A percentile compares a stretch with the other conserved stretches of the same genome.
Evolutionary conservation across 139 green algal species (phyloP).

Genomic region (Coccomyxa sp.): DNA sequence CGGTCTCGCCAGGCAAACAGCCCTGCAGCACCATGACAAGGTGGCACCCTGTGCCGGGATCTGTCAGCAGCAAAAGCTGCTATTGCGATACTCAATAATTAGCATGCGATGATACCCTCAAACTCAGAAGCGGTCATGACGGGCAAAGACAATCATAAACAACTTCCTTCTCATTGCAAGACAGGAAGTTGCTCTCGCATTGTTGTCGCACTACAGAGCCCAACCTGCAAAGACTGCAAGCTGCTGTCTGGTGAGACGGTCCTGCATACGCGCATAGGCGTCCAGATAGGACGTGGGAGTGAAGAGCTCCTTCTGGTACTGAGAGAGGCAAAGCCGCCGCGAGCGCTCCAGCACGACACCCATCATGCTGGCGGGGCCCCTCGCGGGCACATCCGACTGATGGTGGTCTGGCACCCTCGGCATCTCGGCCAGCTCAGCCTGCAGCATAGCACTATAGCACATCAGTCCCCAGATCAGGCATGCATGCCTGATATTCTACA

Average conservation of each 20-base stretch:
- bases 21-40: constrained; percentile 10
- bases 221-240: constrained; percentile 53
- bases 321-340: constrained; percentile 62
- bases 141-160: no score
- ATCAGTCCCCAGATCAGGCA: neutral
- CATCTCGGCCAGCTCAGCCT: constrained; percentile 16
- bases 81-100: no score
- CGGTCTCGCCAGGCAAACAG: constrained; percentile 74
- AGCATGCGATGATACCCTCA: no score
- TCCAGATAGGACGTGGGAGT: constrained; percentile 22
- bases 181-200: neutral
- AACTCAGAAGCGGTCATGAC: no score
- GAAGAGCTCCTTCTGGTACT: constrained; percentile 70
- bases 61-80: no score
- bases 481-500: neutral
- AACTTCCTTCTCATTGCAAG: neutral
- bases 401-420: constrained; percentile 7
- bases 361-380: constrained; percentile 24
- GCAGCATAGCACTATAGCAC: constrained; percentile 7
- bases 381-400: neutral
- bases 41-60: no score
- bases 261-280: constrained; percentile 14
- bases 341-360: constrained; percentile 71
- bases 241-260: constrained; percentile 41
- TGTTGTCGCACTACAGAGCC: neutral